Conservation (phyloP, 495 filamentous ascomycete species). For the Recurvomyces mirabilis region DNA sequence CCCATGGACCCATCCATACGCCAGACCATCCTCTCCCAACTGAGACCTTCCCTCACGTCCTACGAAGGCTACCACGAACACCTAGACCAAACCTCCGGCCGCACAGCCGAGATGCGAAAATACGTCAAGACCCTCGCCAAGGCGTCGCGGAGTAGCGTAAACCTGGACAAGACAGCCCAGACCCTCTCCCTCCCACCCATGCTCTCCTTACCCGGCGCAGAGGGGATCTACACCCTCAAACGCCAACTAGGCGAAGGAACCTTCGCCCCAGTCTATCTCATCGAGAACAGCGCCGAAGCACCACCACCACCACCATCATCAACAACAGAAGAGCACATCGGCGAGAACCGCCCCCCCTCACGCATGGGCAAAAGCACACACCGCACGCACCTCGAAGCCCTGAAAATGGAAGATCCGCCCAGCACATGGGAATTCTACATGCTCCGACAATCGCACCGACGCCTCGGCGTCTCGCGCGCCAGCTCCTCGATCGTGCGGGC, state of each 20-base stretch:
- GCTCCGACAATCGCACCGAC: conserved; percentile 66
- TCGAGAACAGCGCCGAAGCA: conserved; percentile 58
- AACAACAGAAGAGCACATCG: conserved; percentile 32
- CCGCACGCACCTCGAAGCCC: conserved; percentile 58
- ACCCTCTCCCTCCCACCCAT: conserved; percentile 46
- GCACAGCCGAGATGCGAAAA: conserved; percentile 62
- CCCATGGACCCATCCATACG: conserved; percentile 68
- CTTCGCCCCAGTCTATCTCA: conserved; percentile 87
- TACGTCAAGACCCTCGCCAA: conserved; percentile 60
- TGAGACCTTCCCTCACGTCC: conserved; percentile 56
- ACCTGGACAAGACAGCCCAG: conserved; percentile 45
- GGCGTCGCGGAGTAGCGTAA: conserved; percentile 41
- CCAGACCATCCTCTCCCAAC: conserved; percentile 56
- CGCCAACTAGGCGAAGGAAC: conserved; percentile 88
- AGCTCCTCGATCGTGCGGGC: conserved; percentile 65
- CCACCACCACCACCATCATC: too few relatives aligned
- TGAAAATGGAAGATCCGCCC: conserved; percentile 89
- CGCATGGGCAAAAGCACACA: conserved; percentile 31
- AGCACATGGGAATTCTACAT: conserved; percentile 95
- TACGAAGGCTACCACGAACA: conserved; percentile 73
- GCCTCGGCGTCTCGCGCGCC: conserved; percentile 58
- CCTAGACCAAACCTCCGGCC: conserved; percentile 43
- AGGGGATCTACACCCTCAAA: conserved; percentile 60
- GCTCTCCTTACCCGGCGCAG: conserved; percentile 53
- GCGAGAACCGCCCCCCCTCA: conserved; percentile 27